Base-by-base conservation (phyloP, 2,329 filamentous ascomycete genomes). In the Monosporascus sp. region DNA sequence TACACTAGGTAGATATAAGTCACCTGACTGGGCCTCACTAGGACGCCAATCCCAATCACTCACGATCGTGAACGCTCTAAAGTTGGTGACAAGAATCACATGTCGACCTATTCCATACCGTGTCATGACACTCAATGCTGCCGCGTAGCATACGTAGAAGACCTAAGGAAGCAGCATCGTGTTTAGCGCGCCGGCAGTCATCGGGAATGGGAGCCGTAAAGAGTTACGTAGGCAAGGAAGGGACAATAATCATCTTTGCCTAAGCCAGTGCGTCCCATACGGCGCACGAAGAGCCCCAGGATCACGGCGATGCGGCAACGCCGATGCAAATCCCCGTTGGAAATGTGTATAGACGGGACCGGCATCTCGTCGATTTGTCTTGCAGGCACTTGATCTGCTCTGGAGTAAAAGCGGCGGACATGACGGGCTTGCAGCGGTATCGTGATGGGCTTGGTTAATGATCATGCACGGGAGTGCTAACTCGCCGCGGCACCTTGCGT, bases 161-260 rank as follows among this genome's bases (percentile, higher is more conserved):
- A 42, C 20, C 39, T 42, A 14, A 25, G 42, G 3, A 22, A 24
- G 25, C 11, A 20, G 9, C 22, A 27, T 36, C 20, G 3, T 4
- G 37, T 39, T 39, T 18, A 39, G 2, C 37, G 14, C 15, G 15
- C 37, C 20, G 15, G 34, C 25, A 15, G 11, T 22, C 11, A 31
- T 27, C 25, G 6, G 5, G 17, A 18, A 15, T 14, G 3, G 14
- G 24, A 20, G 14, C 17, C 15, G 11, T 14, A 47, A 20, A 47
- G 11, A 31, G 24, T 15, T 31, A 47, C 45, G 45, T 36, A 39
- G 27, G 14, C 47, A 14, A 49, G 24, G 24, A 6, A 25, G n/a
- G 39, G n/a, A 20, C 34, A 49, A 24, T 39, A 49, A 22, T 49
- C 47, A 38, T 39, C 47, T 38, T 49, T 49, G 7, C 47, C 47